phyloP scores from a whole-genome alignment of 2,329 filamentous ascomycete species.

The Calonectria ilicicola region DNA sequence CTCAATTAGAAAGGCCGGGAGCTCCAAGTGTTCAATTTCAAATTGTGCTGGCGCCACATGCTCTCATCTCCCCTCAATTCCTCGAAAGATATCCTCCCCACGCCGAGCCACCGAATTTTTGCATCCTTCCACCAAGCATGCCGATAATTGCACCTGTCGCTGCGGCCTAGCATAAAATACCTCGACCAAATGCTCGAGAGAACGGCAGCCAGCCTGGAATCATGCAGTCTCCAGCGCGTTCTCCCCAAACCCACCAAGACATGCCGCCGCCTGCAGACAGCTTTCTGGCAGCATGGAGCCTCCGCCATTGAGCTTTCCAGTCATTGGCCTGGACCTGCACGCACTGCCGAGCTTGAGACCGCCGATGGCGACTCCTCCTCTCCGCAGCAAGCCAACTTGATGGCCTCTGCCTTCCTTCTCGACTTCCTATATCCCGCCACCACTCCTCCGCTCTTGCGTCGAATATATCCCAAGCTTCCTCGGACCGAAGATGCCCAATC shows the following conservation, averaged over 20 bases:
- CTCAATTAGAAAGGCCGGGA: neutral
- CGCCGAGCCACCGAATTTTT: conserved; percentile 3
- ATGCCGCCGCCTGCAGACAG: conserved; percentile 58
- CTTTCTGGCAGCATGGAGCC: conserved; percentile 68
- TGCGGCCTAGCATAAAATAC: conserved; percentile 30
- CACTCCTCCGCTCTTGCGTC: conserved; percentile 56
- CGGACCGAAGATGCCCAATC: conserved; percentile 35
- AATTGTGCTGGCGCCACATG: neutral
- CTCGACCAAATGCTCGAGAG: conserved; percentile 66
- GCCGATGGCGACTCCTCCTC: conserved; percentile 39
- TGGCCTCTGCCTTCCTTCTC: conserved; percentile 63
- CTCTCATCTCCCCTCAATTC: conserved; percentile 23
- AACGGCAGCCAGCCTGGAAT: conserved; percentile 67
- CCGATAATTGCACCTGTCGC: conserved; percentile 20
- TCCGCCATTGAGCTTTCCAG: conserved; percentile 60
- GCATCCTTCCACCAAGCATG: conserved; percentile 38
- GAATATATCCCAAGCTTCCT: conserved; percentile 47
- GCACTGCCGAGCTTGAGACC: conserved; percentile 35
- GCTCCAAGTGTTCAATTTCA: neutral
- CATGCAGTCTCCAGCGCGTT: conserved; percentile 66
- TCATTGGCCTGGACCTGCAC: conserved; percentile 53
- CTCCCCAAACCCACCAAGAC: conserved; percentile 56
- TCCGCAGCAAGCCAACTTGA: conserved; percentile 45
- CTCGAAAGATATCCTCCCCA: conserved; percentile 3
- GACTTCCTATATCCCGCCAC: conserved; percentile 68